phyloP scores from a whole-genome alignment of 2,329 filamentous ascomycete genomes.

The Apiospora kogelbergensis region DNA sequence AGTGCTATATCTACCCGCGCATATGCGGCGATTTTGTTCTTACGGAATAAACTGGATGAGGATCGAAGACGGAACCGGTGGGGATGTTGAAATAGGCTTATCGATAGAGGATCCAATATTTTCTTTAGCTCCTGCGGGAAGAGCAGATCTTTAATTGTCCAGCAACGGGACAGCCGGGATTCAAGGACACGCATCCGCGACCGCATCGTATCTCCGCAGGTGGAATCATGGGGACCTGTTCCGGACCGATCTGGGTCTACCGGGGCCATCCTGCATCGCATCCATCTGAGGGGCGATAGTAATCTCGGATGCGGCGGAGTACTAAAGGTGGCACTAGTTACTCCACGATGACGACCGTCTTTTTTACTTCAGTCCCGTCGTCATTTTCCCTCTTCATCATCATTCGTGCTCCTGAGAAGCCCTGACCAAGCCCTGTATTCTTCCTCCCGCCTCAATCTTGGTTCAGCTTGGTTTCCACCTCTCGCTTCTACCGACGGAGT shows the following conservation, averaged over 20 bases:
- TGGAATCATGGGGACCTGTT: not conserved
- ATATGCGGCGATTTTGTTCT: too few relatives aligned
- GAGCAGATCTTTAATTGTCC: not conserved
- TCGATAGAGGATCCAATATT: too few relatives aligned
- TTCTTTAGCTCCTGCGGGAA: not conserved
- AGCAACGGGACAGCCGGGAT: not conserved
- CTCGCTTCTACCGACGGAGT: not conserved
- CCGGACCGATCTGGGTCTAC: not conserved
- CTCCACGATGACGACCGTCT: slow-evolving; percentile 7
- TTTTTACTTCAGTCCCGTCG: not conserved
- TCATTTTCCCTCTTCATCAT: not conserved
- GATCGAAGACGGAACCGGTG: too few relatives aligned
- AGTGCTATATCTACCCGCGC: too few relatives aligned
- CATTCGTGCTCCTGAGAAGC: not conserved
- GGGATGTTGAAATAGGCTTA: too few relatives aligned
- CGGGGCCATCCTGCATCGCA: not conserved
- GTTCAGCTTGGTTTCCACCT: not conserved
- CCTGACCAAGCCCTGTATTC: not conserved
- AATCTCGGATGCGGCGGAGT: slow-evolving; percentile 6
- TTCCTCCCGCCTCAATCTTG: not conserved
- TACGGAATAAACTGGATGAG: too few relatives aligned
- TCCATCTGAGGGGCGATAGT: not conserved
- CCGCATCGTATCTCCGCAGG: not conserved
- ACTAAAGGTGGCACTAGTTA: not conserved
- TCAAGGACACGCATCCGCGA: not conserved